Evolutionary conservation across 768 basidiomycete species (phyloP).

Genomic region (Chalciporus pseudorubinellus): DNA sequence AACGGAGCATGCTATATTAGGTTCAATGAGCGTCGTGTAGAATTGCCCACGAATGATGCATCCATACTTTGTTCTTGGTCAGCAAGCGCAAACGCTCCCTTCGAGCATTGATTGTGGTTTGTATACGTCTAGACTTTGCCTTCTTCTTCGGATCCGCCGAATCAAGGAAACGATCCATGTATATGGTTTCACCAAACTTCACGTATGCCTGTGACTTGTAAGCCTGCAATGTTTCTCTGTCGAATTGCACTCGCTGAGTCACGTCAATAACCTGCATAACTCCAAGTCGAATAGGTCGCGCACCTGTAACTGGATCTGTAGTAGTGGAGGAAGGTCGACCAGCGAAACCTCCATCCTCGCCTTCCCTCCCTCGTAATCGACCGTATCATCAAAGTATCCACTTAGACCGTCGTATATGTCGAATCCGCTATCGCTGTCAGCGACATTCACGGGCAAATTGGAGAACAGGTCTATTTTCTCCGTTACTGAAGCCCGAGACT

Average conservation of each 20-base stretch:
- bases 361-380: conserved; percentile 85
- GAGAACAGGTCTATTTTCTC: conserved; percentile 93
- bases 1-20: conserved; percentile 57
- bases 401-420: conserved; percentile 95
- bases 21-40: background rate
- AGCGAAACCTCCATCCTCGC: conserved; percentile 85
- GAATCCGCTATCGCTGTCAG: conserved; percentile 81
- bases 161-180: conserved; percentile 90
- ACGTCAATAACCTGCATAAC: conserved; percentile 5
- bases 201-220: conserved; percentile 97
- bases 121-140: conserved; percentile 64
- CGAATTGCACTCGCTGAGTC: conserved; percentile 85
- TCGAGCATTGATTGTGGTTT: conserved; percentile 57
- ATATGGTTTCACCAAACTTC: conserved; percentile 81
- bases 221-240: conserved; percentile 84
- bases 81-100: conserved; percentile 69
- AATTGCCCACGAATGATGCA: background rate
- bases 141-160: conserved; percentile 70
- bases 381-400: conserved; percentile 84
- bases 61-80: conserved; percentile 66
- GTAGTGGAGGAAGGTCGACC: conserved; percentile 81
- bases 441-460: conserved; percentile 90
- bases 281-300: conserved; percentile 14
- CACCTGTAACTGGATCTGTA: conserved; percentile 96
- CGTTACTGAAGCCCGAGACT: conserved; percentile 57